Base-by-base conservation (phyloP, 2,329 filamentous ascomycete genomes). In the Daldinia sp. region DNA sequence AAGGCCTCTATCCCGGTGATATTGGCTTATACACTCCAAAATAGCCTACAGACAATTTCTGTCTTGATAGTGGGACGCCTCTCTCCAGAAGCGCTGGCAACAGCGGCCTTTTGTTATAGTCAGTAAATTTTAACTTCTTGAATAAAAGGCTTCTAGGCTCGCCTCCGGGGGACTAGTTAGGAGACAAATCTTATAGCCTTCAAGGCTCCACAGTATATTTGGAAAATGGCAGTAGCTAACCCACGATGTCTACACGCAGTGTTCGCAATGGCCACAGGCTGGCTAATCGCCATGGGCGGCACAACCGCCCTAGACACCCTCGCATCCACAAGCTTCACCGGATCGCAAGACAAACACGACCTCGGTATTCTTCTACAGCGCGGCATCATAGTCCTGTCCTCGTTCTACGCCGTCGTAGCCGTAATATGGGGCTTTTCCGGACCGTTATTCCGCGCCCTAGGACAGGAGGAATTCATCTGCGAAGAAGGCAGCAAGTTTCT, bases 221-320 rank as follows among this genome's bases (percentile, higher is more conserved):
- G n/a, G n/a, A n/a, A n/a, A n/a, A n/a, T n/a, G n/a, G n/a, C n/a
- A n/a, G n/a, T n/a, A n/a, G n/a, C n/a, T n/a, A n/a, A n/a, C n/a
- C n/a, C n/a, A n/a, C n/a, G 28, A 28, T 62, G 37, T 3, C 35
- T 20, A 10, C 12, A 39, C 28, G 23, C n/a, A 71, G 69, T 97
- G 93, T 97, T 97, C 74, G 93, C 93, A 61, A 94, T 95, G 92
- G 90, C 92, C 23, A 93, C 93, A 0, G 93, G 90, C 0, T 97
- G 93, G 93, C 86, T 97, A 41, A 92, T 97, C 66, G 93, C 90
- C 0, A 86, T 97, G 3, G 93, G 93, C 30, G 93, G 93, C 6
- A 94, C 93, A 0, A 97, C 93, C 0, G 93, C 93, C 0, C 86
- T 97, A 48, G 93, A 97, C 78, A 97, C 93, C 0, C 83, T 97